A percentile compares a stretch with the other conserved stretches of the same genome.
These are phyloP conservation scores for Rhizophora mangle DNA, from an alignment of 345 rosid species.

Conservation along the genomic window DNA sequence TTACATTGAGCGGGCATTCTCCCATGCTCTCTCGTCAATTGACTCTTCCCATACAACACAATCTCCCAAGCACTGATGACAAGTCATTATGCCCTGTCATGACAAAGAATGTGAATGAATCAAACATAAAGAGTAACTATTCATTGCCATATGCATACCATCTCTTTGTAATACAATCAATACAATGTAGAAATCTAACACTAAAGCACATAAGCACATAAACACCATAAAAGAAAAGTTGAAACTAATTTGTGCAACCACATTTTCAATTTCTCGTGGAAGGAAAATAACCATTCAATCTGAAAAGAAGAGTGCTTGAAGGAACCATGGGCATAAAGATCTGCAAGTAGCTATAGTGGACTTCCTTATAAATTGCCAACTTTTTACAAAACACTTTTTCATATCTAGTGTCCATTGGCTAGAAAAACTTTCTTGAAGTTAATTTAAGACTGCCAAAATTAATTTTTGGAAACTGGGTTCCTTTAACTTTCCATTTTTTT, in stretches of 20 bases:
- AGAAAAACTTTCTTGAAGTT: background rate
- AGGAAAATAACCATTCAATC: too few species aligned
- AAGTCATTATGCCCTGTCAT: slow-evolving; percentile 76
- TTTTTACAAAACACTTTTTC: background rate
- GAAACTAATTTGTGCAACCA: too few species aligned
- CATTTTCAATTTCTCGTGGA: too few species aligned
- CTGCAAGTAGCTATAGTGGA: too few species aligned
- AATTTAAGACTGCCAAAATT: background rate
- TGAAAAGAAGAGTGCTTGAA: too few species aligned
- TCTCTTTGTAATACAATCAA: background rate
- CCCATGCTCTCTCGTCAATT: slow-evolving; percentile 92
- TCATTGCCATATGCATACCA: background rate
- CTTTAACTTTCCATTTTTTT: too few species aligned
- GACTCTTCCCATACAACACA: slow-evolving; percentile 96
- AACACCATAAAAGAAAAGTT: too few species aligned
- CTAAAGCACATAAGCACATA: too few species aligned
- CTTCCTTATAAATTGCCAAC: too few species aligned
- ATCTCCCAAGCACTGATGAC: slow-evolving; percentile 74
- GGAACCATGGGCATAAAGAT: too few species aligned
- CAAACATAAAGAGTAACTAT: background rate
- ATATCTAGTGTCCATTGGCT: background rate
- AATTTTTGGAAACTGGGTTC: too few species aligned
- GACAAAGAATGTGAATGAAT: background rate
- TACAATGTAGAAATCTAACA: too few species aligned
- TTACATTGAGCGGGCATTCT: slow-evolving; percentile 85